Base-by-base conservation (phyloP, 169 alveolate genomes). In the Cryptosporidium ubiquitum region DNA sequence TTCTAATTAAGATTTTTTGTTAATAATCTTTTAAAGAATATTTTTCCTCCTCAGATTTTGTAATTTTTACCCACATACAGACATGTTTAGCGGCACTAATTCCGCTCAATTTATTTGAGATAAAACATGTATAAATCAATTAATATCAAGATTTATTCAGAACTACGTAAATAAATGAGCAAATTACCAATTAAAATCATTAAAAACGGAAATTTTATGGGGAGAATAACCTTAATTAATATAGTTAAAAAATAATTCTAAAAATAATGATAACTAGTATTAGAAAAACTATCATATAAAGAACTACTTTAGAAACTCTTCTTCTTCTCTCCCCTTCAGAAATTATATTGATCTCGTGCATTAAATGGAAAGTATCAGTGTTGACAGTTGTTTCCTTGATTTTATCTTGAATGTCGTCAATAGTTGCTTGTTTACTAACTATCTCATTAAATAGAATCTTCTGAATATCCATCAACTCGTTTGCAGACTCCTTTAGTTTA, bases 401-500 rank as follows among this genome's bases (percentile, higher is more conserved):
- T 26, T 57, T 35, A 18, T 55, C 69, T 73, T 51, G 58, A 39
- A 73, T 20, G 5, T 10, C 12, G 9, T 73, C 69, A 18, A 73
- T 37, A 35, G 20, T 33, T 18, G 12, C 37, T 23, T 55, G 55
- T 2, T 29, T n/a, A 18, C 23, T 0, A 0, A 14, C 70, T 29
- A 73, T 73, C 55, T 73, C 85, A 39, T 23, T 55, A 0, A 55
- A 35, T 31, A 73, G 12, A 3, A 73, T 55, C 0, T 61, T 31
- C 18, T 73, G 85, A 55, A 73, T 73, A 4, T 57, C 31, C 18
- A 33, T 23, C 42, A 73, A 7, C 42, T 73, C 85, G 16, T 29
- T 55, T 39, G 70, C 70, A 20, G 85, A 73, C 9, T 73, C 68
- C 16, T 73, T 55, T 33, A 73, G 2, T 40, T 33, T 73, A 52